Evolutionary conservation across 805 yeast species (phyloP).

Genomic region (Suhomyces pyralidae): DNA sequence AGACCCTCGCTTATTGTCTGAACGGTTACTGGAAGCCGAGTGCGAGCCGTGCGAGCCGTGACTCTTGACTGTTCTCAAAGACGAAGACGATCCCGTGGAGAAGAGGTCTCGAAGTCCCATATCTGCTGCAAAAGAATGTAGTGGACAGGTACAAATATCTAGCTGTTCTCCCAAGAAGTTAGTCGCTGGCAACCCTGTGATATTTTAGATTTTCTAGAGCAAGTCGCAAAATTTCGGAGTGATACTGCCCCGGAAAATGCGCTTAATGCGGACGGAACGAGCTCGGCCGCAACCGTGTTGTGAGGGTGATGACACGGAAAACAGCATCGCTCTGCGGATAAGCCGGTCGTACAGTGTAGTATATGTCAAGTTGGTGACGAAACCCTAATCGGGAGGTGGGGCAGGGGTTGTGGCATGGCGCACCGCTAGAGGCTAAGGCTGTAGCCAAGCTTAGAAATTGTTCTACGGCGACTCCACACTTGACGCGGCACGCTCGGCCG

Average conservation of each 20-base stretch:
- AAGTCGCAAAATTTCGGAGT: not conserved
- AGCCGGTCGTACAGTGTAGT: not conserved
- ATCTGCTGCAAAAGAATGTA: not conserved
- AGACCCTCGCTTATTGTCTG: not conserved
- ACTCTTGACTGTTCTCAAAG: slow-evolving; percentile 1
- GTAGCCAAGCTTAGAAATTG: not conserved
- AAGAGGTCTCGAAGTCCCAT: slow-evolving; percentile 12
- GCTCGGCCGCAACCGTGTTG: not conserved
- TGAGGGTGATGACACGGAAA: not conserved
- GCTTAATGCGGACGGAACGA: not conserved
- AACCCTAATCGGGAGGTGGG: no score
- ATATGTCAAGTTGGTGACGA: no score
- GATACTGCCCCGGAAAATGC: not conserved
- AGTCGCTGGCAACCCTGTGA: not conserved
- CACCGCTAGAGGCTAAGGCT: not conserved
- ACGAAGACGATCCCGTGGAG: slow-evolving; percentile 6
- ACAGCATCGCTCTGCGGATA: not conserved
- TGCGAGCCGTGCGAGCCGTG: not conserved
- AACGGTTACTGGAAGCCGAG: not conserved
- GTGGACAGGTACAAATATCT: not conserved
- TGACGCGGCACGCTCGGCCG: not conserved
- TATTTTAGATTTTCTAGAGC: not conserved
- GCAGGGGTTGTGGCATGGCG: no score
- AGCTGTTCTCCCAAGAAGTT: not conserved
- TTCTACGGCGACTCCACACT: not conserved